Evolutionary conservation across 495 filamentous ascomycete genomes (phyloP), one percentile per base, ranked within the genome.

Genomic region (Xylaria telfairii): DNA sequence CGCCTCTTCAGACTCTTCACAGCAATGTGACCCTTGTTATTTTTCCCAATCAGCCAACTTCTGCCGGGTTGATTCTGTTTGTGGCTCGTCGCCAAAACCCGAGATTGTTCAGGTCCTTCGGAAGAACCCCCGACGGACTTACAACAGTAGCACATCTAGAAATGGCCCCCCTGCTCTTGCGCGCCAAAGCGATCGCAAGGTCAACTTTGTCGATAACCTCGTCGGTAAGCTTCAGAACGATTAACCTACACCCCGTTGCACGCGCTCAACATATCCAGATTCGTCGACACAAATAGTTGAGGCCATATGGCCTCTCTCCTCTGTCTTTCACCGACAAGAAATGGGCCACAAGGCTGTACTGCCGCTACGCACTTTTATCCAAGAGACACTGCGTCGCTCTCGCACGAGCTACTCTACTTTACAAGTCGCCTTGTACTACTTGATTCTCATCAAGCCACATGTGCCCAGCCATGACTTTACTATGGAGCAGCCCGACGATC

Each of bases 281-380:
- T 95, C 95, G 75, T 95, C 95, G 59, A 95, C 96, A 53, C 93
- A 98, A 81, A 97, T 98, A 81, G 95, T 99, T 41, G 95, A 98
- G 81, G 93, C 90, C 37, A 97, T 99, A 74, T 99, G 96, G 96
- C 95, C 96, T n/a, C 83, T 90, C 3, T 91, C 92, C 17, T 89
- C 86, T 61, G 85, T 89, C 30, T 83, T 85, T 37, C 85, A 86
- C 71, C 85, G 88, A 70, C 84, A 82, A 60, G 88, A 90, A 44
- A 75, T 81, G 69, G 86, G 88, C 17, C 83, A 80, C 64, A 87
- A 91, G 74, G 91, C 91, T 21, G 93, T 98, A 66, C 86, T 99
- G 71, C 94, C 95, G 68, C 86, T 99, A 71, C 92, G 95, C 69
- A 95, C 92, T 44, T 99, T 98, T 80, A 97, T 99, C 75, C 95